Conservation (phyloP, 2,329 filamentous ascomycete species). For the Penicillium sp. region DNA sequence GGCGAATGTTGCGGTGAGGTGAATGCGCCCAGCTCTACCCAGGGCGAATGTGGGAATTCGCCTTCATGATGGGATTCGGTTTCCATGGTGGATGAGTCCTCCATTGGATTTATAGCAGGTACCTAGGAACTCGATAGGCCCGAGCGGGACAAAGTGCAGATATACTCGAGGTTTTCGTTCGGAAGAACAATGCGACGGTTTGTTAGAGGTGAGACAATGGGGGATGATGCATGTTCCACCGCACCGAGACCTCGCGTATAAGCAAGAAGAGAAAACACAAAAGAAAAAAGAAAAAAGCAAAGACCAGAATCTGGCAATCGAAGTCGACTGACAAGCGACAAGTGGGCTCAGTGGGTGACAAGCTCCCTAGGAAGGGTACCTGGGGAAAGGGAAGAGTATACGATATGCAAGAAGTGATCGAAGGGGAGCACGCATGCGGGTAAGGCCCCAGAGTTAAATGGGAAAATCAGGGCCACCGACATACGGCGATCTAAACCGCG, state of each 20-base stretch:
- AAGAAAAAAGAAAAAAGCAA: not conserved
- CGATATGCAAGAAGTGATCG: conserved; percentile 22
- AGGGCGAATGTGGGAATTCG: conserved; percentile 45
- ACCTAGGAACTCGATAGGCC: not conserved
- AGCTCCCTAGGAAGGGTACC: conserved; percentile 36
- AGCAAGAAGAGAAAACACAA: not conserved
- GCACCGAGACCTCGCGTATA: conserved; percentile 2
- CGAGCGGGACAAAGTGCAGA: not conserved
- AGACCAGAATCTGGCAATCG: not conserved
- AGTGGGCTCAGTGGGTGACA: not conserved
- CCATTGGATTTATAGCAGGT: conserved; percentile 38
- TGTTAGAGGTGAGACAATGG: conserved; percentile 46
- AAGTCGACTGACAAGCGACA: not conserved
- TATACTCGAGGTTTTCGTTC: conserved; percentile 1
- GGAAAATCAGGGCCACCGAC: conserved; percentile 17
- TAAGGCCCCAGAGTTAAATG: conserved; percentile 32
- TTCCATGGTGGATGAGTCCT: conserved; percentile 47
- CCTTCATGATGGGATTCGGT: conserved; percentile 45
- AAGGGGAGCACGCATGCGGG: conserved; percentile 22
- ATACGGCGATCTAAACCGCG: conserved; percentile 20
- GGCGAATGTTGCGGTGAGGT: conserved; percentile 64
- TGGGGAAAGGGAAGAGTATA: conserved; percentile 38
- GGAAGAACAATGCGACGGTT: conserved; percentile 22
- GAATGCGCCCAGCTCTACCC: conserved; percentile 48
- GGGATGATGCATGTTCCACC: conserved; percentile 50